Evolutionary conservation across 2,329 filamentous ascomycete genomes (phyloP).

Genomic region (Knufia fluminis): DNA sequence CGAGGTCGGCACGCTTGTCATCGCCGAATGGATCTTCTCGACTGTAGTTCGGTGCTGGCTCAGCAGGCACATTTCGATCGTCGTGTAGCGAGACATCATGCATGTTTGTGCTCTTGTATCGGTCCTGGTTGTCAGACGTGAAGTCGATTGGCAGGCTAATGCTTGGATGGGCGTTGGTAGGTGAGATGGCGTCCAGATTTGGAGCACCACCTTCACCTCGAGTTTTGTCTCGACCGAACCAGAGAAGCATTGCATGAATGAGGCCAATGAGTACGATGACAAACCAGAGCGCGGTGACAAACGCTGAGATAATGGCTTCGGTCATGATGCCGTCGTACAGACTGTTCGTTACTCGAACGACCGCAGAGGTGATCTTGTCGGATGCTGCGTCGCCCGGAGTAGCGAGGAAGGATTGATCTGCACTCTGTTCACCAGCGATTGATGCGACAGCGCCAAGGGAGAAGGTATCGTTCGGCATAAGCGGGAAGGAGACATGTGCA

Average conservation of each 20-base stretch:
- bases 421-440: conserved; percentile 41
- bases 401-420: conserved; percentile 63
- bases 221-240: conserved; percentile 50
- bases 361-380: conserved; percentile 71
- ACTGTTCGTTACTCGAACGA: conserved; percentile 59
- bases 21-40: conserved; percentile 20
- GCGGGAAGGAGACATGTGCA: conserved; percentile 71
- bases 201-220: conserved; percentile 51
- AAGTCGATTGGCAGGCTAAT: conserved; percentile 12
- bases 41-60: conserved; percentile 23
- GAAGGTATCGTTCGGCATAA: conserved; percentile 71
- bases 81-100: conserved; percentile 31
- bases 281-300: conserved; percentile 67
- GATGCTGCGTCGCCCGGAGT: conserved; percentile 62
- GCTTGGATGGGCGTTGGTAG: conserved; percentile 9
- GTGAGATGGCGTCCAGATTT: conserved; percentile 6
- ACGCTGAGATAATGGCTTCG: conserved; percentile 70
- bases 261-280: conserved; percentile 68
- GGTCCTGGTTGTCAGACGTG: conserved; percentile 21
- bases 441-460: conserved; percentile 62
- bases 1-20: conserved; percentile 9
- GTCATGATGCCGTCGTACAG: conserved; percentile 60
- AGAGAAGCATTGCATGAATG: conserved; percentile 53
- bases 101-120: conserved; percentile 25
- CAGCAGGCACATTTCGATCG: conserved; percentile 16